Conservation (phyloP, 306 rosid species). For the Cucurbita moschata region DNA sequence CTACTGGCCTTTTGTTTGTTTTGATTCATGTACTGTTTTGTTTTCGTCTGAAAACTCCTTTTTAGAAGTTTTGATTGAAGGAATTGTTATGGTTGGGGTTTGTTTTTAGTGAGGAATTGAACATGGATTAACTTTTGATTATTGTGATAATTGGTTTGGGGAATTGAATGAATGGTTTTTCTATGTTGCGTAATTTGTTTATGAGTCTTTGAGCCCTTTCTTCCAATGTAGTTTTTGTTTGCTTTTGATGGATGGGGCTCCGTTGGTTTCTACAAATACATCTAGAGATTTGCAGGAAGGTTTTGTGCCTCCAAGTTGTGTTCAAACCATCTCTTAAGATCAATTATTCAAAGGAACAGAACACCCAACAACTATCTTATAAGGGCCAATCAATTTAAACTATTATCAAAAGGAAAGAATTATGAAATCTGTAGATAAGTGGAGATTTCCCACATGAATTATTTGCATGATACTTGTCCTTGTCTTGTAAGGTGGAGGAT, state of each 20-base stretch:
- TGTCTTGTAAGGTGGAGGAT: constrained; percentile 7
- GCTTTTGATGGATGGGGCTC: background rate
- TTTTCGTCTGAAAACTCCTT: background rate
- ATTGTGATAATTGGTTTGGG: background rate
- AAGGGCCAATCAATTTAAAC: background rate
- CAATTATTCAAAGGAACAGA: background rate
- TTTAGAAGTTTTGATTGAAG: background rate
- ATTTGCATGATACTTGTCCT: background rate
- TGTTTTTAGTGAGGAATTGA: background rate
- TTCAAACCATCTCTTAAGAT: background rate
- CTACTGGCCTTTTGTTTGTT: background rate
- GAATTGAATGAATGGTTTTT: background rate
- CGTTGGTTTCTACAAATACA: background rate
- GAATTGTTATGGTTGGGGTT: background rate
- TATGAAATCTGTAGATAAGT: background rate
- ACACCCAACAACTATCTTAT: background rate
- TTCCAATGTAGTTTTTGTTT: background rate
- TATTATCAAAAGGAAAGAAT: background rate
- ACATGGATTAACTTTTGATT: background rate
- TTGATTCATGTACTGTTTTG: background rate
- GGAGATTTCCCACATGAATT: background rate
- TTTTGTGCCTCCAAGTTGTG: background rate
- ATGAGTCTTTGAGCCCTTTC: background rate
- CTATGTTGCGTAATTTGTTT: background rate
- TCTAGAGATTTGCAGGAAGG: background rate